Evolutionary conservation across 805 yeast genomes (phyloP), one percentile per base, ranked within the genome.

Genomic region (Lipomyces mesembrius): DNA sequence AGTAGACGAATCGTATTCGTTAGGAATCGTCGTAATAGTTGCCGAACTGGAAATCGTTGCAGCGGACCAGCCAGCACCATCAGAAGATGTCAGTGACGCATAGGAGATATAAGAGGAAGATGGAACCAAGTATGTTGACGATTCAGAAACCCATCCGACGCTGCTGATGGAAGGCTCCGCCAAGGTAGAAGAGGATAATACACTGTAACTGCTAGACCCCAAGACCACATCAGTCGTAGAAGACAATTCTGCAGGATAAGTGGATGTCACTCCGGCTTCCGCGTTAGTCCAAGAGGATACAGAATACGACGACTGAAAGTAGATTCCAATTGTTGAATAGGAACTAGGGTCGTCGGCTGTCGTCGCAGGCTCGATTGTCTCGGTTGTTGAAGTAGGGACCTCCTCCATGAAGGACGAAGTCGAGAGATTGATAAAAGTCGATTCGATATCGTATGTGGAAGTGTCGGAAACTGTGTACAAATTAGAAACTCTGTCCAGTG

Each of bases 271-370:
- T 6, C 22, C 22, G 49, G 49, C 22, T n/a, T 43, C 49, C 9
- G 9, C 11, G 49, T n/a, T 64, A 7, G 79, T 65, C 12, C 79
- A 64, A n/a, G 74, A 63, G 51, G 78, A 65, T 34, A 78, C 53
- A n/a, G 75, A 71, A 25, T 75, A 72, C 43, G 14, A 9, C 12
- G 14, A 55, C 43, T 37, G 17, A 37, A 12, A 37, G 43, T 37
- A 37, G 43, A 3, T 17, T 37, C 14, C 43, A 11, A 17, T 12
- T 4, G 43, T 37, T 11, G 43, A 37, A 37, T 37, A 37, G 43
- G 43, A 37, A 14, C 43, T 37, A 12, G 43, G 43, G 12, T 3
- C 43, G 43, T 37, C 12, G 43, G 49, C 22, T 5, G 22, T 25
- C 25, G 57, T 35, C 8, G 34, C 20, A 14, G 29, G 14, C 17